Base-by-base conservation (phyloP, 176 grass and related monocot genomes). In the Aechmea fasciata region DNA sequence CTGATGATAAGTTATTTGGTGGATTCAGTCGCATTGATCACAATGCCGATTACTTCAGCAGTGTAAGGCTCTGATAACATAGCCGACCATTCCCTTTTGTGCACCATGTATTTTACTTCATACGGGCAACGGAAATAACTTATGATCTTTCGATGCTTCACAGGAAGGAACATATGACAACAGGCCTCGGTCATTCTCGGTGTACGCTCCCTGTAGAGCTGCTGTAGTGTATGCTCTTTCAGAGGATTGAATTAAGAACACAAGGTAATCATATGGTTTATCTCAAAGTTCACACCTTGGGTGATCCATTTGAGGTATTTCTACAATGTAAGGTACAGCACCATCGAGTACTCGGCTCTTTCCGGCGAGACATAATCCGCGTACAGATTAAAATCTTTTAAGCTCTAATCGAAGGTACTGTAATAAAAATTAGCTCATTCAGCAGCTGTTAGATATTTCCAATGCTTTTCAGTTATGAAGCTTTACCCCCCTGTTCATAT, bases 21-120 rank as follows among this genome's bases (percentile, higher is more conserved):
- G 94, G 94, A 75, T 99, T 93, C 66, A 70, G 78, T 63, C 81
- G 90, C 65, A 87, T 99, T 65, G 77, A 93, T 90, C 90, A 93
- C 33, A 70, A 13, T 1, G 84, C 82, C 33, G 87, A 99, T 48
- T 88, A 85, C 82, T 99, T 99, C 75, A 82, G 77, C 48, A 51
- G 26, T 41, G 94, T 99, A 88, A 84, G 94, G 33, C 48, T 74
- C 74, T 72, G 29, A 66, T 73, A 63, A 0, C 3, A 51, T 11
- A 17, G 51, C 57, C 17, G 18, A 66, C 13, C 41, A 52, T 68
- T 18, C 13, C 33, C 11, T 3, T 51, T 13, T 62, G 19, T 61
- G 13, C 18, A 22, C 50, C 55, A 2, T 48, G 69, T 20, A 47
- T 11, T 75, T 53, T 24, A 2, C 17, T 80, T 47, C 18, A 57